Evolutionary conservation across 306 rosid species (phyloP), one percentile per base, ranked within the genome.

Genomic region (Quercus alba): DNA sequence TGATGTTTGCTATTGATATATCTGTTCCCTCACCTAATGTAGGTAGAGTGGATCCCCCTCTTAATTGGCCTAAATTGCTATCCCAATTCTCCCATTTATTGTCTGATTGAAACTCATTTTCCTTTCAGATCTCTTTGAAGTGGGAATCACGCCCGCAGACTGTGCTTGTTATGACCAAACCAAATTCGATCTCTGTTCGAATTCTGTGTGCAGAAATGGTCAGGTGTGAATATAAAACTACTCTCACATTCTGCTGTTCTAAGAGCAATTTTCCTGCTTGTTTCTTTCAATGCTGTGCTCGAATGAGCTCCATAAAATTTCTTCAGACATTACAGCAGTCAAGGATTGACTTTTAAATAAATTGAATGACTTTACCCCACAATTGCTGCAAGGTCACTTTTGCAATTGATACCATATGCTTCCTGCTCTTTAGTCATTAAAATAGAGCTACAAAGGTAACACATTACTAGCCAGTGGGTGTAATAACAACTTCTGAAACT

Each of bases 121-220:
- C 70, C 76, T 91, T 89, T 74, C 94, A 95, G 99, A 95, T 95
- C 73, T 89, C 96, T 80, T 84, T 95, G 94, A 93, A 86, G 86
- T 95, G 99, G 99, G 96, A 95, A 86, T 91, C 98, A 75, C 33
- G 72, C 75, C 99, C 99, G 66, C 97, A 86, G 90, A 93, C 92
- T 10, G 94, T 93, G 82, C 94, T 95, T 85, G 87, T 95, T 80
- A 75, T 95, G 93, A 90, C 93, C 62, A 93, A 95, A 88, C 99
- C 99, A 80, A 91, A 95, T 84, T 95, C 98, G 26, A 73, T 75
- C 81, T 80, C 97, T 21, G 99, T 93, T 89, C 93, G n/a, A 87
- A 79, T 82, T 84, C 88, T 95, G 12, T 93, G 99, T 84, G 86
- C 83, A n/a, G 98, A 95, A 70, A 90, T 95, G 93, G 81, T 95